Base-by-base conservation (phyloP, 140 eudicot species). In the Senecio squalidus region DNA sequence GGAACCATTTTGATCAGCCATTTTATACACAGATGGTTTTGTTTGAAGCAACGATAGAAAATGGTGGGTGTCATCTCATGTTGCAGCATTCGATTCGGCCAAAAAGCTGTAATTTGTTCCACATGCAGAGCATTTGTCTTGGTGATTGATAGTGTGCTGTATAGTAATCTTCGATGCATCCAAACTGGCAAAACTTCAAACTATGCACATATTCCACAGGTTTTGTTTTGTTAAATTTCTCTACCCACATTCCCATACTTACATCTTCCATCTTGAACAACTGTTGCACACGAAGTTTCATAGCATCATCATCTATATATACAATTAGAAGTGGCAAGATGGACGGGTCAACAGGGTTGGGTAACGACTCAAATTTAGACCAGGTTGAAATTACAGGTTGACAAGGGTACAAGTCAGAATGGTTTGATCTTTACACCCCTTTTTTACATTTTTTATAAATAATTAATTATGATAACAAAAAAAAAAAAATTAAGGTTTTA, bases 251-350 rank as follows among this genome's bases (percentile, higher is more conserved):
- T 30, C 95, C 95, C 88, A 91, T 79, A 64, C 98, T 90, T 69
- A 86, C 97, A 61, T 90, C 97, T 74, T 90, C 95, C 97, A 90
- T 90, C 76, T 86, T 90, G 84, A 91, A 86, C 66, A 91, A 55
- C 98, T 91, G 84, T 43, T 28, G 3, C 39, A 62, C 11, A n/a
- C 30, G 25, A 17, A 13, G 50, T 51, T 39, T 10, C 22, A 50
- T 56, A 55, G 3, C 25, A 65, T n/a, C 16, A 5, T n/a, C n/a
- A n/a, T 18, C 25, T 18, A n/a, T n/a, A n/a, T 1, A n/a, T n/a
- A 20, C 15, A 40, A 14, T 40, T 34, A 36, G 17, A 7, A 45
- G 8, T 6, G 22, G 9, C 20, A 20, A 22, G 11, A 2, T 9
- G 9, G 4, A 4, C 30, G 10, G 55, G 30, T 3, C 29, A 2